Evolutionary conservation across 768 basidiomycete genomes (phyloP), one percentile per base, ranked within the genome.

Genomic region (Suillus lakei): DNA sequence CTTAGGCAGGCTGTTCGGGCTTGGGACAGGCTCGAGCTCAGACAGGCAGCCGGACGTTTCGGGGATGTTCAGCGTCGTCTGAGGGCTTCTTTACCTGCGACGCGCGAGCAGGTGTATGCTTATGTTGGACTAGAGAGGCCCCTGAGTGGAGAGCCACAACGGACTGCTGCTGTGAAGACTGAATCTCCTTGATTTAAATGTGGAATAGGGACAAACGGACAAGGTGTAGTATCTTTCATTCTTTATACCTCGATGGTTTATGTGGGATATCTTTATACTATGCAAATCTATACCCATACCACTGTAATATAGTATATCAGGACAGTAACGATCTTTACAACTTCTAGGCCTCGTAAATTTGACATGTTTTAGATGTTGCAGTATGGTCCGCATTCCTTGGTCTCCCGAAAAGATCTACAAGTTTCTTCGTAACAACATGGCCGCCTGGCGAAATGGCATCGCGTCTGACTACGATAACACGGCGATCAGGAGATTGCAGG

Each of bases 381-480:
- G 7, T 2, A 50, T 50, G 48, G n/a, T n/a, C n/a, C 4, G 34
- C 28, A 18, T 8, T 21, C 46, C 6, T 7, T 26, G 23, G 48
- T 16, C 10, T 6, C 15, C 10, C 44, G 1, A 12, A 48, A 23
- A 36, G 2, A n/a, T 13, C 0, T 15, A 21, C 7, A 5, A 23
- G 8, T 8, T n/a, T 16, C 3, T 18, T 9, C 8, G 3, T 34
- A 23, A 0, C 7, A 2, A 15, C 13, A 56, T 21, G 90, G 90
- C 88, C 89, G 90, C 87, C 88, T 91, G 91, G 91, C 90, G 90
- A 91, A 92, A 91, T 91, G 91, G 91, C 90, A 92, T 91, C 90
- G 91, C 90, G 90, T 91, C 89, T 91, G 90, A 91, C 91, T 91
- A 90, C 90, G 89, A 90, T 67, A 0, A 21, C 1, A n/a, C 26